phyloP scores from a whole-genome alignment of 495 filamentous ascomycete genomes.

The Xylaria nigripes region DNA sequence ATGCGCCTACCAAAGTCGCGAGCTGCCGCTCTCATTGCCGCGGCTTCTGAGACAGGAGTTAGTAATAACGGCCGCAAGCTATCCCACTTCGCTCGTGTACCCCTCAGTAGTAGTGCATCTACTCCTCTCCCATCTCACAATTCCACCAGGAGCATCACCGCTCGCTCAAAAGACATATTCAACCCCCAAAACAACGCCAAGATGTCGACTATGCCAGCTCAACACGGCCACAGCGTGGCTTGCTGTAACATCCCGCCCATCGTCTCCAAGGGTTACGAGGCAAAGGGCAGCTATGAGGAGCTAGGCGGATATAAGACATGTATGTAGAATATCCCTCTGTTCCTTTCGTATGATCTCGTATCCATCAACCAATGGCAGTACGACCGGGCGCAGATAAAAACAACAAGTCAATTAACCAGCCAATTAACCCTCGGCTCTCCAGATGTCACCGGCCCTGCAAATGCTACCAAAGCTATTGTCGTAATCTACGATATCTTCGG shows the following conservation, averaged over 20 bases:
- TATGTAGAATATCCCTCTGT: slow-evolving; percentile 23
- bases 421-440: background rate
- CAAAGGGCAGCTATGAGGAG: slow-evolving; percentile 58
- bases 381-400: background rate
- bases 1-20: slow-evolving; percentile 18
- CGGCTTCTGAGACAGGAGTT: slow-evolving; percentile 5
- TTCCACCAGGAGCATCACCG: background rate
- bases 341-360: background rate
- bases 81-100: background rate
- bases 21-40: slow-evolving; percentile 15
- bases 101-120: background rate
- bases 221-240: slow-evolving; percentile 51
- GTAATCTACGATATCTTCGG: slow-evolving; percentile 68
- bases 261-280: slow-evolving; percentile 48
- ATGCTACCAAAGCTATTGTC: slow-evolving; percentile 52
- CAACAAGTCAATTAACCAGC: background rate
- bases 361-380: background rate
- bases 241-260: slow-evolving; percentile 70
- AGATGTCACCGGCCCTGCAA: slow-evolving; percentile 55
- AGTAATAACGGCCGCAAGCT: background rate
- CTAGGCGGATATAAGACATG: slow-evolving; percentile 63
- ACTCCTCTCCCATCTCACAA: background rate
- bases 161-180: background rate
- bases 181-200: slow-evolving; percentile 23
- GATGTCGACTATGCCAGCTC: slow-evolving; percentile 45